Conservation (phyloP, 1,284 basidiomycete genomes). For the Puccinia novopanici region DNA sequence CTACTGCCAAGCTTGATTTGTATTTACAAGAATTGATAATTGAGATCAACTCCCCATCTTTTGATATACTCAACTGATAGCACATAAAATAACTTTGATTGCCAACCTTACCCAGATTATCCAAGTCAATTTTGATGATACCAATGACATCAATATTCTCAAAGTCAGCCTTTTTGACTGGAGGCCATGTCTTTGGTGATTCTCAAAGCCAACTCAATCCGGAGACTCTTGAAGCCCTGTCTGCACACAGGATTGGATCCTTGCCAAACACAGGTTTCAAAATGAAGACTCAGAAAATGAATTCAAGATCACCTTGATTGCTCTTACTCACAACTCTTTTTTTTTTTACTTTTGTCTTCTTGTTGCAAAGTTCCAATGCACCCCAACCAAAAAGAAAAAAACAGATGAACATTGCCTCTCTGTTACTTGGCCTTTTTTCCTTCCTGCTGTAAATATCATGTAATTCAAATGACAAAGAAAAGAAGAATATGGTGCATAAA, state of each 20-base stretch:
- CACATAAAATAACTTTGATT: not conserved
- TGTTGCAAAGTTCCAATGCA: too few species aligned
- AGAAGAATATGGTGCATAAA: too few species aligned
- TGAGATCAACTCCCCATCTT: not conserved
- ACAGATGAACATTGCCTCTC: too few species aligned
- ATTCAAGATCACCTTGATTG: too few species aligned
- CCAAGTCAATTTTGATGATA: not conserved
- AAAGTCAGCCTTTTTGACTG: slow-evolving; percentile 7
- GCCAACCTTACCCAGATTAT: not conserved
- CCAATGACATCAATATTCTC: not conserved
- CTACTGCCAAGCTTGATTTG: not conserved
- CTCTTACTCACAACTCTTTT: too few species aligned
- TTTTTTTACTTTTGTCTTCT: too few species aligned
- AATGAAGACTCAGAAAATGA: too few species aligned
- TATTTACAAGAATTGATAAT: not conserved
- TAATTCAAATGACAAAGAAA: too few species aligned
- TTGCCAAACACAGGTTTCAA: not conserved
- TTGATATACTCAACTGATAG: slow-evolving; percentile 5
- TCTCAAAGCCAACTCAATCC: not conserved
- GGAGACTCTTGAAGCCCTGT: slow-evolving; percentile 1
- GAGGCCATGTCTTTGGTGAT: not conserved
- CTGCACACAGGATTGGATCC: not conserved
- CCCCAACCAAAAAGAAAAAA: too few species aligned
- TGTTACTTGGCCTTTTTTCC: too few species aligned
- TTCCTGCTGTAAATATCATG: too few species aligned